Conservation (phyloP, 768 basidiomycete species). For the Asterophora lycoperdoides region DNA sequence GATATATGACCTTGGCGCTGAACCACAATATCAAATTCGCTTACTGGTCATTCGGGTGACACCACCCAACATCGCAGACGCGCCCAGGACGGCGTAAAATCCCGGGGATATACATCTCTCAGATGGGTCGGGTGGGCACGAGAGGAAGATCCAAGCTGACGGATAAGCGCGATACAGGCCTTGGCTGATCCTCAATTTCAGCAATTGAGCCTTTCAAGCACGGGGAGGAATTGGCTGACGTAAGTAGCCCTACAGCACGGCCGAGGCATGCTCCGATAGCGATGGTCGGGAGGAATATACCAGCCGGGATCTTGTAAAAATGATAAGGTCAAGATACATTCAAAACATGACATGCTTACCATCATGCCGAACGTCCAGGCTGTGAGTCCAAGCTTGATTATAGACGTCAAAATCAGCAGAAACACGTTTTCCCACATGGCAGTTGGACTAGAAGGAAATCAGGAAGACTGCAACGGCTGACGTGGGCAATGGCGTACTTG, state of each 20-base stretch:
- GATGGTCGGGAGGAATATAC: constrained; percentile 74
- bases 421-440: constrained; percentile 68
- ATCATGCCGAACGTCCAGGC: constrained; percentile 81
- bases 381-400: constrained; percentile 57
- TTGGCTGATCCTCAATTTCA: constrained; percentile 42
- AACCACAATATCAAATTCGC: constrained; percentile 14
- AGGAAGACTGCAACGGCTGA: neutral
- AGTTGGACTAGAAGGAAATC: constrained; percentile 41
- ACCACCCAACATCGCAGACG: constrained; percentile 71
- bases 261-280: constrained; percentile 72
- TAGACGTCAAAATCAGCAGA: constrained; percentile 57
- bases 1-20: neutral
- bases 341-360: constrained; percentile 31
- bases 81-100: constrained; percentile 75
- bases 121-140: constrained; percentile 69
- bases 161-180: constrained; percentile 63
- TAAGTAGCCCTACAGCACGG: constrained; percentile 64
- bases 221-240: constrained; percentile 34
- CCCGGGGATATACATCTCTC: constrained; percentile 68
- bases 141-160: constrained; percentile 62
- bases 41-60: constrained; percentile 75
- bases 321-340: neutral
- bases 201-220: neutral
- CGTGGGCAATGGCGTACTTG: constrained; percentile 47
- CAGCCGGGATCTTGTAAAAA: constrained; percentile 58